Evolutionary conservation across 352 stramenopile genomes (phyloP), one percentile per base, ranked within the genome.

Genomic region (Vaucheria bursata): DNA sequence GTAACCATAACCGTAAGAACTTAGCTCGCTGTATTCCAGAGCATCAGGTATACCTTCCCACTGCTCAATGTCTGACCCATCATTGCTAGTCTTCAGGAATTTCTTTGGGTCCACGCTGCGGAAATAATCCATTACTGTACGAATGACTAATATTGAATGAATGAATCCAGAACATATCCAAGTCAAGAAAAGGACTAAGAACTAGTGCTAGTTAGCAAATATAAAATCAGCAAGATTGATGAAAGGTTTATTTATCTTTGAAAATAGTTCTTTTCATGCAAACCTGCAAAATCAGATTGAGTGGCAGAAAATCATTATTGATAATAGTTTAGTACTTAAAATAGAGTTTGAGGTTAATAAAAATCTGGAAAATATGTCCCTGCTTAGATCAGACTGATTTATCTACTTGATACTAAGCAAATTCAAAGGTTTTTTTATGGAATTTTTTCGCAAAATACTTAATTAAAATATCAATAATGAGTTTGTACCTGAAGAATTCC

Each of bases 21-120:
- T 71, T 32, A 85, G 68, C 71, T 85, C 79, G 59, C 68, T 82
- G 36, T 85, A 85, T 0, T 73, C 35, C 5, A 85, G 70, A 8
- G 73, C 68, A 68, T 85, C 77, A 36, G 50, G 12, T 34, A 74
- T 71, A 1, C 70, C 70, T 53, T 82, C 79, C 74, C 77, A 81
- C 37, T 84, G 75, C 37, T 78, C 78, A 25, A 2, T n/a, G 33
- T 84, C 76, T 37, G 35, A 40, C 0, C 37, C 29, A 29, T 82
- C 76, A 34, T 78, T 67, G 33, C 72, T 29, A 8, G 37, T 40
- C 36, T 72, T 40, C 31, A 45, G 59, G 1, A 59, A 50, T 18
- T 71, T 76, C 31, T 79, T 52, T 6, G 83, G 37, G 8, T 65
- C 71, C n/a, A 53, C 37, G 71, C 53, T 50, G 49, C n/a, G 38